Evolutionary conservation across 441 rosid genomes (phyloP), one percentile per base, ranked within the genome.

Genomic region (Arabidopsis lyrata): DNA sequence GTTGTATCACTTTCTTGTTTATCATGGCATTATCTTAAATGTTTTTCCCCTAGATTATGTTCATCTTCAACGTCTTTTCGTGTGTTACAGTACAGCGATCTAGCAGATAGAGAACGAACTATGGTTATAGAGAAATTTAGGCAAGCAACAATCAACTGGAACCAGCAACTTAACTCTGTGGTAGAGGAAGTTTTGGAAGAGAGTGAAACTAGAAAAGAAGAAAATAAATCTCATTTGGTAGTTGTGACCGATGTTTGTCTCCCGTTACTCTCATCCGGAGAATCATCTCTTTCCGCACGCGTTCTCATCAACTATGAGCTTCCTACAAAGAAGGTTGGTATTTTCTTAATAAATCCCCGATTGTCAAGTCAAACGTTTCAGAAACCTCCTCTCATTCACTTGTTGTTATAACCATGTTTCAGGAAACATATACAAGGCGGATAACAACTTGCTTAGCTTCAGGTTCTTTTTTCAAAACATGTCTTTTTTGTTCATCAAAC

Each of bases 171-270:
- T 66, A 86, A 63, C 60, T 72, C 66, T 29, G 48, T 27, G 5
- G 79, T 63, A 47, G 81, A 76, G 69, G 84, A 77, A 66, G 77
- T 55, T 29, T 85, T 71, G 38, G 84, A 84, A 12, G 84, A 72
- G 34, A 47, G 71, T 65, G 88, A 78, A 64, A 70, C 32, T 1
- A 82, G 52, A 50, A 70, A 81, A 67, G 84, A 80, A 22, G 87
- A 83, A 57, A 81, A 70, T 38, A 87, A 86, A 76, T 90, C 97
- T 39, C 83, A 78, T 75, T 65, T 90, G 82, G 81, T 92, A 29
- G 91, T 92, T 29, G 89, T 86, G 16, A 92, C 95, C 0, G 97
- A 92, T 81, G 86, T 88, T 66, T 94, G 97, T 79, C 96, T 92
- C 78, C 96, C 94, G 0, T 73, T 89, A 29, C 66, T 85, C 77